These are phyloP conservation scores for Exophiala calicioides DNA, from an alignment of 2,329 filamentous ascomycete genomes.

Conservation along the genomic window DNA sequence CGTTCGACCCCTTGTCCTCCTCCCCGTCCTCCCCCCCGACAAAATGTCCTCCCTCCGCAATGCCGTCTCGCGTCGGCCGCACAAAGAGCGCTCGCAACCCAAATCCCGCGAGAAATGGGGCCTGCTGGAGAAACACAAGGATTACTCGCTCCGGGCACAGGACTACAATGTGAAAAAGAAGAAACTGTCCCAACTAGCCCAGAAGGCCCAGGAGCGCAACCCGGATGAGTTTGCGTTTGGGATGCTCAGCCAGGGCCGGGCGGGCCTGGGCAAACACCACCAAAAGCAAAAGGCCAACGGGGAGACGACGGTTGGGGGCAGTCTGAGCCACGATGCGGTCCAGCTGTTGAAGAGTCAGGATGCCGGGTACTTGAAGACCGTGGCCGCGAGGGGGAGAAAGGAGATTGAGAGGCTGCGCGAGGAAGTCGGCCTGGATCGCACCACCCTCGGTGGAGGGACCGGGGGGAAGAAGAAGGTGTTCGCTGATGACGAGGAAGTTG, in stretches of 20 bases:
- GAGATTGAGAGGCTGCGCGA: slow-evolving; percentile 45
- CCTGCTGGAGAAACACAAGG: slow-evolving; percentile 93
- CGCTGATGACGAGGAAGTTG: slow-evolving; percentile 37
- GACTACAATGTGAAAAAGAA: slow-evolving; percentile 65
- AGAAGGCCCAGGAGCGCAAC: slow-evolving; percentile 63
- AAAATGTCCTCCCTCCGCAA: slow-evolving; percentile 62
- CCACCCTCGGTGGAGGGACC: slow-evolving; percentile 19
- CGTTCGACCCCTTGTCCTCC: no score
- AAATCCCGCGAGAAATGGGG: slow-evolving; percentile 81
- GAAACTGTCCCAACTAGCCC: slow-evolving; percentile 59
- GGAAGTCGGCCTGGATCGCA: slow-evolving; percentile 37
- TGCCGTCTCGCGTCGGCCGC: slow-evolving; percentile 75
- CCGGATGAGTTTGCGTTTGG: slow-evolving; percentile 68
- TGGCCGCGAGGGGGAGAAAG: slow-evolving; percentile 57
- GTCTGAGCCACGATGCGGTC: slow-evolving; percentile 58
- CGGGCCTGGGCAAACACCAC: slow-evolving; percentile 45
- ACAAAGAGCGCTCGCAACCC: slow-evolving; percentile 87
- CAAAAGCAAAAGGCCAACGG: slow-evolving; percentile 48
- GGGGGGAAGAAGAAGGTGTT: slow-evolving; percentile 41
- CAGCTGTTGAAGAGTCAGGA: slow-evolving; percentile 68
- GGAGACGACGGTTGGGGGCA: slow-evolving; percentile 26
- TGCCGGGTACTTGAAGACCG: slow-evolving; percentile 61
- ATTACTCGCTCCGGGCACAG: slow-evolving; percentile 65
- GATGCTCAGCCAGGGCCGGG: slow-evolving; percentile 58
- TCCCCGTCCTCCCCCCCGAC: slow-evolving; percentile 13